phyloP scores from a whole-genome alignment of 371 early-diverging fungal genomes.

The Mortierella sp. region DNA sequence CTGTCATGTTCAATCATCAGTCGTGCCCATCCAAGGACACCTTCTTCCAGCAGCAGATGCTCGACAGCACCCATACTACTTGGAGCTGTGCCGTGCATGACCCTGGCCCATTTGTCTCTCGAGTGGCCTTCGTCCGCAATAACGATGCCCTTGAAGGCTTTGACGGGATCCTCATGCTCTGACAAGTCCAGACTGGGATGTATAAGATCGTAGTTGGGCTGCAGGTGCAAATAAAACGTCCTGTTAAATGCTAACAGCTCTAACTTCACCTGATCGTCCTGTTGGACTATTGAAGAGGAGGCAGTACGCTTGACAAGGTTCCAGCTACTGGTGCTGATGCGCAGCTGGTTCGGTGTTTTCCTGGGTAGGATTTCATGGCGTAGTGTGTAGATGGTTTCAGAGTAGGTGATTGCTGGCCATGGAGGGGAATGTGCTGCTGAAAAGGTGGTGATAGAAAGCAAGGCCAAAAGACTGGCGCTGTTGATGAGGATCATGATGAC shows the following conservation, averaged over 20 bases:
- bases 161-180: conserved; percentile 53
- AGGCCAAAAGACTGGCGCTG: not conserved
- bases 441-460: conserved; percentile 2
- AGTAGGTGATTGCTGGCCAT: conserved; percentile 21
- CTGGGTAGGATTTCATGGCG: conserved; percentile 29
- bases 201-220: conserved; percentile 76
- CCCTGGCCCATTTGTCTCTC: conserved; percentile 14
- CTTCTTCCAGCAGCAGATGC: conserved; percentile 34
- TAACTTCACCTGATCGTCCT: conserved; percentile 69
- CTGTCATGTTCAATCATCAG: conserved; percentile 42
- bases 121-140: conserved; percentile 47
- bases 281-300: not conserved
- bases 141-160: conserved; percentile 64
- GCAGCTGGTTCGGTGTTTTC: not conserved
- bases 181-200: conserved; percentile 68
- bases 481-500: not conserved
- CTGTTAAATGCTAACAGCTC: conserved; percentile 72
- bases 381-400: conserved; percentile 14
- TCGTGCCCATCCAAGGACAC: conserved; percentile 35
- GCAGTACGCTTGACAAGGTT: not conserved
- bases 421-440: conserved; percentile 11
- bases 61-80: conserved; percentile 12
- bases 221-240: conserved; percentile 72
- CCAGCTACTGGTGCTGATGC: not conserved
- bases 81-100: conserved; percentile 16